phyloP scores from a whole-genome alignment of 75 land plant species.

The Ceratopteris richardii region DNA sequence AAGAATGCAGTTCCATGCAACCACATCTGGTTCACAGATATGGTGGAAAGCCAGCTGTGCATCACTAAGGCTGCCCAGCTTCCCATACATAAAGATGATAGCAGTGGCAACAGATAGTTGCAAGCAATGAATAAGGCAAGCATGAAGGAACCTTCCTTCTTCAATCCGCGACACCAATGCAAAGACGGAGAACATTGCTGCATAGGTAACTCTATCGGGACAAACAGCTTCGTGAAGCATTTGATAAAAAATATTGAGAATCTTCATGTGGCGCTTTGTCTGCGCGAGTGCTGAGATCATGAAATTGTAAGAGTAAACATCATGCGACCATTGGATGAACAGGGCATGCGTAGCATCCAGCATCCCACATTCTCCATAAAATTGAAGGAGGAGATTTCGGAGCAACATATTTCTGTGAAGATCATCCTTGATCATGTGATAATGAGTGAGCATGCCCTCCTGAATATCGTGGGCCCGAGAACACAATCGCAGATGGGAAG shows the following conservation, averaged over 20 bases:
- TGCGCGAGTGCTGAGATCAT: too few species aligned
- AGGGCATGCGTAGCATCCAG: too few species aligned
- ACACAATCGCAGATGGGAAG: too few species aligned
- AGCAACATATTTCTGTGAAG: too few species aligned
- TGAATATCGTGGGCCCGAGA: too few species aligned
- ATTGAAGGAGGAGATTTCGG: too few species aligned
- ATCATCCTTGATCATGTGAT: too few species aligned
- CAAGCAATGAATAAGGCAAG: conserved; percentile 4
- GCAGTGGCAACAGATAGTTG: conserved; percentile 14
- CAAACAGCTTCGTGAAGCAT: conserved; percentile 17
- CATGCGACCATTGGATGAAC: too few species aligned
- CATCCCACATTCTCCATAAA: too few species aligned
- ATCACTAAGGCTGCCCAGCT: conserved; percentile 16
- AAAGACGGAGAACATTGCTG: background rate
- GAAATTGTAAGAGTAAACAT: too few species aligned
- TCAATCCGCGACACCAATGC: background rate
- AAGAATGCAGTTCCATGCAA: conserved; percentile 25
- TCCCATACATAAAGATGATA: conserved; percentile 15
- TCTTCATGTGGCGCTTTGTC: conserved; percentile 12
- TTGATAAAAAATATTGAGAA: conserved; percentile 27
- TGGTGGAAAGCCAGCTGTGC: conserved; percentile 10
- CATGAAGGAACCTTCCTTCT: conserved; percentile 12
- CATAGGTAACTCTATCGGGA: conserved; percentile 1
- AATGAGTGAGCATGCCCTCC: too few species aligned
- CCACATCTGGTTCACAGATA: conserved; percentile 8